A percentile compares a stretch with the other conserved stretches of the same genome.
Evolutionary conservation across 495 filamentous ascomycete species (phyloP).

Genomic region (Penicillium silybi): DNA sequence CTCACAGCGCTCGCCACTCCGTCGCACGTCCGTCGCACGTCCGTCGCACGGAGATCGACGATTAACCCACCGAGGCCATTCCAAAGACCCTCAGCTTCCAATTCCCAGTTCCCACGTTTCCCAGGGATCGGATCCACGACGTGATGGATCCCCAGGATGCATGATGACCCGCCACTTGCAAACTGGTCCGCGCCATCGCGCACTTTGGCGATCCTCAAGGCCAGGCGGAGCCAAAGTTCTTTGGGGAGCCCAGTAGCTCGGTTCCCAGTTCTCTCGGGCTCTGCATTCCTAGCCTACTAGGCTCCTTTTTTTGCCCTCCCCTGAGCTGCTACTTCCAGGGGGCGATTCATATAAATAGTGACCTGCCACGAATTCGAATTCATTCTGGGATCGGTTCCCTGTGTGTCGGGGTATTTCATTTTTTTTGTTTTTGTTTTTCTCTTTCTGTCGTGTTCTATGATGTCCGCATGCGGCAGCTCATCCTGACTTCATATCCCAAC

Average conservation of each 20-base stretch:
- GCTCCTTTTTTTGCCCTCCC: neutral
- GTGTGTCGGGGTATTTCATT: neutral
- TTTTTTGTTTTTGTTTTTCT: slow-evolving; percentile 8
- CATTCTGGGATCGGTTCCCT: neutral
- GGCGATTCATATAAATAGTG: slow-evolving; percentile 4
- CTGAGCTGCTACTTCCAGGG: neutral
- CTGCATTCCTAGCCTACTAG: neutral
- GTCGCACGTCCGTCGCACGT: slow-evolving; percentile 12
- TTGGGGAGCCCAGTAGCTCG: neutral
- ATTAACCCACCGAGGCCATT: slow-evolving; percentile 12
- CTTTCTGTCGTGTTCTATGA: slow-evolving; percentile 13
- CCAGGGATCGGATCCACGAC: slow-evolving; percentile 25
- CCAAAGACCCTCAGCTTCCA: slow-evolving; percentile 10
- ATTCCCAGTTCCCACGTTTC: slow-evolving; percentile 5
- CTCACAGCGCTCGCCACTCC: neutral
- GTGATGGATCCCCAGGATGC: slow-evolving; percentile 32
- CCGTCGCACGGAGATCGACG: neutral
- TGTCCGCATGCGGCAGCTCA: slow-evolving; percentile 26
- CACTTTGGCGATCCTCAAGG: neutral
- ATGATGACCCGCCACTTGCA: slow-evolving; percentile 38
- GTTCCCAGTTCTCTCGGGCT: neutral
- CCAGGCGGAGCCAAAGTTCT: neutral
- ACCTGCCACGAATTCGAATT: neutral
- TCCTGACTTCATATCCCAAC: slow-evolving; percentile 17
- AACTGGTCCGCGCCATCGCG: slow-evolving; percentile 26